A percentile compares a stretch with the other conserved stretches of the same genome.
Conservation (phyloP, 2,329 filamentous ascomycete genomes). For the Chrysoporthe cubensis region DNA sequence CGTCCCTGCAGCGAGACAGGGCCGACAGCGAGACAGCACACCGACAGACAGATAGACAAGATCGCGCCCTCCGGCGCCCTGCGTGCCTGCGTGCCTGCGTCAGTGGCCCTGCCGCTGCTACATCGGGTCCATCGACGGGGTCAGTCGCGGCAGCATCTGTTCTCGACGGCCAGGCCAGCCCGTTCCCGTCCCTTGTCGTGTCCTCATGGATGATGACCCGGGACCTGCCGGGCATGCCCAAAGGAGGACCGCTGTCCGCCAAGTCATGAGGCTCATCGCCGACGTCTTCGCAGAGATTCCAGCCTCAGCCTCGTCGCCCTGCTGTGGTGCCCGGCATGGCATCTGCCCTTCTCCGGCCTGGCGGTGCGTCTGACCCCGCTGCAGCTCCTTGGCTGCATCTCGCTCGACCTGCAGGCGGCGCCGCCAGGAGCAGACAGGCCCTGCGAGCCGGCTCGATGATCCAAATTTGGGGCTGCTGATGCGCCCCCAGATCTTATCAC, state of each 20-base stretch:
- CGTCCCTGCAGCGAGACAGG: neutral
- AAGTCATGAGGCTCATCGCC: neutral
- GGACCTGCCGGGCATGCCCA: neutral
- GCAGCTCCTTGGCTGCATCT: slow-evolving; percentile 21
- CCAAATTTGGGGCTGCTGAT: slow-evolving; percentile 25
- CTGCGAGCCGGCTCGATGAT: slow-evolving; percentile 11
- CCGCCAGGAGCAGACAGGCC: neutral
- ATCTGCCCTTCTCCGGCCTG: neutral
- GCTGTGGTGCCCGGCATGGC: neutral
- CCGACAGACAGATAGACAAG: neutral
- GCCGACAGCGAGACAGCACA: neutral
- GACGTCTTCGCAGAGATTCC: neutral
- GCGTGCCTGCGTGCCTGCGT: no score
- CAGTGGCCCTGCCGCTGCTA: neutral
- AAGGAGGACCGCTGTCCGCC: neutral
- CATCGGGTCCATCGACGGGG: neutral
- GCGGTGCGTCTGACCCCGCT: neutral
- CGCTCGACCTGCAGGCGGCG: neutral
- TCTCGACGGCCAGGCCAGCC: neutral
- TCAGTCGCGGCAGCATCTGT: neutral
- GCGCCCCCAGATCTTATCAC: slow-evolving; percentile 26
- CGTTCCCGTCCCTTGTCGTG: neutral
- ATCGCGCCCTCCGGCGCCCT: neutral
- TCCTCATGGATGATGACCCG: neutral
- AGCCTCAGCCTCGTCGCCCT: slow-evolving; percentile 8